These are phyloP conservation scores for Anethum foeniculum DNA, from an alignment of 140 eudicot genomes.

Conservation along the genomic window DNA sequence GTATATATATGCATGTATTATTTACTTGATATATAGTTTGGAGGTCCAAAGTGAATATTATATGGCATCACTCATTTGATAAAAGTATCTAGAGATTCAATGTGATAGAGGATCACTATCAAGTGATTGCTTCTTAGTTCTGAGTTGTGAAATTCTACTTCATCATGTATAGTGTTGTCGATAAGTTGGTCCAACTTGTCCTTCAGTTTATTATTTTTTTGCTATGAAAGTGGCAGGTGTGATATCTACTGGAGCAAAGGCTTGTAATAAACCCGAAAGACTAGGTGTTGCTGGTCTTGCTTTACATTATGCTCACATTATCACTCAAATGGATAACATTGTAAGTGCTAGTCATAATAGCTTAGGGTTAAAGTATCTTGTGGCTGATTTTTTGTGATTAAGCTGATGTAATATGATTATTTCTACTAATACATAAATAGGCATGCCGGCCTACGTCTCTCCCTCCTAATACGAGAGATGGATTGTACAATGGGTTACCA, in stretches of 20 bases:
- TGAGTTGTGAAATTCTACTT: too few relatives aligned
- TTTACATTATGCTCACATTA: conserved; percentile 86
- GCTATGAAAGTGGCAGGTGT: not conserved
- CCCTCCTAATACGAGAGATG: conserved; percentile 82
- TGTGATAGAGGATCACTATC: too few relatives aligned
- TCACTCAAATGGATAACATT: conserved; percentile 83
- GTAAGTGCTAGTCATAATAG: conserved; percentile 31
- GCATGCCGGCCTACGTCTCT: conserved; percentile 92
- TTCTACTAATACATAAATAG: conserved; percentile 18
- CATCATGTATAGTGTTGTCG: not conserved
- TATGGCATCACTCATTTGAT: not conserved
- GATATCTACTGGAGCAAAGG: not conserved
- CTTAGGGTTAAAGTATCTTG: not conserved
- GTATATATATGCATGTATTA: conserved; percentile 17
- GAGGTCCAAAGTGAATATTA: too few relatives aligned
- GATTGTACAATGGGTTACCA: conserved; percentile 75
- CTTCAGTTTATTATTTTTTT: not conserved
- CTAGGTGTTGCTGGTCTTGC: conserved; percentile 92
- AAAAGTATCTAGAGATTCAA: too few relatives aligned
- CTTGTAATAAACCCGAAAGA: conserved; percentile 14
- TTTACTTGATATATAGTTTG: not conserved
- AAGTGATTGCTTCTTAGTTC: too few relatives aligned
- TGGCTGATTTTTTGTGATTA: not conserved
- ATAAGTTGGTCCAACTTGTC: not conserved
- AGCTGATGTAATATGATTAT: not conserved